Conservation (phyloP, 441 rosid species). For the Euphorbia corollata region DNA sequence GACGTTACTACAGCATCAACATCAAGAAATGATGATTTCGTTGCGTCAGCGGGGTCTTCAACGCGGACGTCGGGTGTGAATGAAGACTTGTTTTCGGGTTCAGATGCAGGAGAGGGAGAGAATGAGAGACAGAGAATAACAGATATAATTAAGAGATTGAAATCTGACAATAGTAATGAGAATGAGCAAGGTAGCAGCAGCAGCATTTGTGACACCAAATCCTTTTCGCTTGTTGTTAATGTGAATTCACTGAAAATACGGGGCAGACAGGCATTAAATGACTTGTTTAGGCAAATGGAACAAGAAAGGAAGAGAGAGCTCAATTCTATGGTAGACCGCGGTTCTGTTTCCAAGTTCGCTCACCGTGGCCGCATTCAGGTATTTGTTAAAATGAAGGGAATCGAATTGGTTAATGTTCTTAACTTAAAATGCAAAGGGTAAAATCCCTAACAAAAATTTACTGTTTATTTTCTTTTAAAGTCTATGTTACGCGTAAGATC, state of each 20-base stretch:
- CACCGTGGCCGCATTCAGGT: slow-evolving; percentile 89
- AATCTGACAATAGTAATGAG: slow-evolving; percentile 29
- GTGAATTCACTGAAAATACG: slow-evolving; percentile 53
- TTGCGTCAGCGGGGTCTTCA: not conserved
- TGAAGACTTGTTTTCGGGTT: slow-evolving; percentile 30
- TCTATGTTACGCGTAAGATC: slow-evolving; percentile 53
- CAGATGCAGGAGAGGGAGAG: slow-evolving; percentile 31
- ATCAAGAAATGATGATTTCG: slow-evolving; percentile 20
- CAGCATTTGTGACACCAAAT: slow-evolving; percentile 23
- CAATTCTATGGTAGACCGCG: slow-evolving; percentile 37
- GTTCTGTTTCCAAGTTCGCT: slow-evolving; percentile 53
- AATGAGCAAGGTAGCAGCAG: slow-evolving; percentile 20
- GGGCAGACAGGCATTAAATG: slow-evolving; percentile 75
- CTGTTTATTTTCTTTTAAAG: slow-evolving; percentile 22
- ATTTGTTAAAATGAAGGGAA: not conserved
- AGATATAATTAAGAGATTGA: slow-evolving; percentile 61
- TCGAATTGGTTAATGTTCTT: too few relatives aligned
- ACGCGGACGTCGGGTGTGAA: slow-evolving; percentile 16
- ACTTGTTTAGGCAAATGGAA: slow-evolving; percentile 52
- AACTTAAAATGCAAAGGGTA: not conserved
- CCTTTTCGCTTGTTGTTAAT: slow-evolving; percentile 28
- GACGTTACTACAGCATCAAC: slow-evolving; percentile 22
- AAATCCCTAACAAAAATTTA: too few relatives aligned
- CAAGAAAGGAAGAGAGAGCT: slow-evolving; percentile 57
- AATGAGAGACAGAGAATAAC: slow-evolving; percentile 51